These are phyloP conservation scores for Arabis alpina DNA, from an alignment of 345 rosid species.

Conservation along the genomic window DNA sequence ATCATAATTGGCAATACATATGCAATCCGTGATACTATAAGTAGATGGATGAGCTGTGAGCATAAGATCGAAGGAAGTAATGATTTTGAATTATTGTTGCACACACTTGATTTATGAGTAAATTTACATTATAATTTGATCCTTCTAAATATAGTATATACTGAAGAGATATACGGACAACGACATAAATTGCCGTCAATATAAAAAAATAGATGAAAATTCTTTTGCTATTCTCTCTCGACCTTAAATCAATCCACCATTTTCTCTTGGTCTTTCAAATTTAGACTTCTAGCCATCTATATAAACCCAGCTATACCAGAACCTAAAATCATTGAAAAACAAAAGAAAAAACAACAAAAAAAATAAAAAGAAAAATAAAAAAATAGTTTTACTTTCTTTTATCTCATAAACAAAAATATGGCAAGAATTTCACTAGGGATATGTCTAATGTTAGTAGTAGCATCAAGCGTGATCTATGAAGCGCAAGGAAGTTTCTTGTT, in stretches of 20 bases:
- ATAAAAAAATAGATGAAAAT: conserved; percentile 23
- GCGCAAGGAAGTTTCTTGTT: conserved; percentile 37
- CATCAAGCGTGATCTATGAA: conserved; percentile 42
- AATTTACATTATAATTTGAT: background rate
- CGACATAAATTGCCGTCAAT: background rate
- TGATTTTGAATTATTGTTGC: background rate
- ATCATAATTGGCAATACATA: too few relatives aligned
- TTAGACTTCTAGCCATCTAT: conserved; percentile 30
- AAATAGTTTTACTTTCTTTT: background rate
- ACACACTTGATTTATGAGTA: background rate
- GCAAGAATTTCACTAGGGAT: conserved; percentile 30
- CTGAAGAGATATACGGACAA: conserved; percentile 22
- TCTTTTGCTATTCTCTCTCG: conserved; percentile 19
- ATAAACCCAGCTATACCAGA: conserved; percentile 11
- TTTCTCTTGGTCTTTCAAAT: conserved; percentile 21
- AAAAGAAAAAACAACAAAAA: background rate
- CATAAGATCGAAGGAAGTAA: too few relatives aligned
- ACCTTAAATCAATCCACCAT: conserved; percentile 34
- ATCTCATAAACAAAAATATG: conserved; percentile 22
- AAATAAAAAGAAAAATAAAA: background rate
- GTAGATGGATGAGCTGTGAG: too few relatives aligned
- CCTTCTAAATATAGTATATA: conserved; percentile 26
- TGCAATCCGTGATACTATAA: too few relatives aligned
- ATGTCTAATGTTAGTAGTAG: conserved; percentile 33
- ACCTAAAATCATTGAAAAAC: conserved; percentile 11